Percentiles rank a stretch among this genome's conserved stretches.
These are phyloP conservation scores for Selenicereus undatus DNA, from an alignment of 148 eudicot genomes.

Conservation along the genomic window DNA sequence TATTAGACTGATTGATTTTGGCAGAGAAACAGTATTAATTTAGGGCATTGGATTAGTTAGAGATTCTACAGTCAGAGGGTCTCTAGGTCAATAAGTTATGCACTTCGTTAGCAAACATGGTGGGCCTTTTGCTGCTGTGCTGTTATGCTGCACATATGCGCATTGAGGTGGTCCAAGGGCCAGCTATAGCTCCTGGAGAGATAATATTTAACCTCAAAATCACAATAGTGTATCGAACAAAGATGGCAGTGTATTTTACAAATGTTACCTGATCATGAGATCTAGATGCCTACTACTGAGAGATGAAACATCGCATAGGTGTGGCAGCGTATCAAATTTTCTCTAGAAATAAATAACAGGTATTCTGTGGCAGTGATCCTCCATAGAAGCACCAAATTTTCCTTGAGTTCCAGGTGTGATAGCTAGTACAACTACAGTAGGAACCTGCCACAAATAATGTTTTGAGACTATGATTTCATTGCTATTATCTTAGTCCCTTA, in stretches of 20 bases:
- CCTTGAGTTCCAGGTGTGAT: neutral
- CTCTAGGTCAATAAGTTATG: neutral
- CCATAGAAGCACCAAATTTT: neutral
- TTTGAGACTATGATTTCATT: neutral
- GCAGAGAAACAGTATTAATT: neutral
- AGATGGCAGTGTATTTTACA: neutral
- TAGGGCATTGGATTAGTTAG: neutral
- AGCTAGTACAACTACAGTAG: neutral
- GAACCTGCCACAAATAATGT: neutral
- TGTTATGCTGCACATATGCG: conserved; percentile 1
- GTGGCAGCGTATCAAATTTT: neutral
- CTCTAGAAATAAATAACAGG: neutral
- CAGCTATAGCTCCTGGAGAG: neutral
- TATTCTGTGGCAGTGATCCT: neutral
- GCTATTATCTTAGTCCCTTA: neutral
- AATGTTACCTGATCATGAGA: neutral
- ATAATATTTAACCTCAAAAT: neutral
- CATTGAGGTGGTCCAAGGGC: neutral
- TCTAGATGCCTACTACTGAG: conserved; percentile 7
- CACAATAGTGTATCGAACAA: neutral
- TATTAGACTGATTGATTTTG: neutral
- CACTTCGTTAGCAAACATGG: neutral
- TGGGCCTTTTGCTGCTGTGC: neutral
- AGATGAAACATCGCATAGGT: neutral
- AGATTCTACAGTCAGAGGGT: neutral